phyloP scores from a whole-genome alignment of 2,329 filamentous ascomycete species.

The Parastagonospora nodorum region DNA sequence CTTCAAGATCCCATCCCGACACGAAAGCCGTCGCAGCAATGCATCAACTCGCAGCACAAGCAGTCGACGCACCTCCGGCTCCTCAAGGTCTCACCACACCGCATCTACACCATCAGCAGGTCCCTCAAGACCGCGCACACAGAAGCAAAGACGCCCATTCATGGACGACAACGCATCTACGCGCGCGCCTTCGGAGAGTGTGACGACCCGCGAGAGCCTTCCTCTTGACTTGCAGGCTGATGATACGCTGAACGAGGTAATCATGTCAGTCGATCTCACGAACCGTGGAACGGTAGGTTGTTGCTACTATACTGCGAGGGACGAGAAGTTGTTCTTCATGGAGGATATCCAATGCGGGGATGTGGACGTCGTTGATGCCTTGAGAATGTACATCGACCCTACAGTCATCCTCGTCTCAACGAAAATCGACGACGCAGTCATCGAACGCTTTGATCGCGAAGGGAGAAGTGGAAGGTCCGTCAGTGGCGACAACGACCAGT shows the following conservation, averaged over 20 bases:
- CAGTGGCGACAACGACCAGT: slow-evolving; percentile 49
- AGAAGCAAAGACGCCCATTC: neutral
- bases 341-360: slow-evolving; percentile 74
- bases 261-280: slow-evolving; percentile 80
- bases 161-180: slow-evolving; percentile 1
- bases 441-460: slow-evolving; percentile 53
- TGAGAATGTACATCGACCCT: slow-evolving; percentile 66
- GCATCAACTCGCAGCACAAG: slow-evolving; percentile 1
- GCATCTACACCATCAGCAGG: slow-evolving; percentile 8
- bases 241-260: slow-evolving; percentile 67
- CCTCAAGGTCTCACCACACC: slow-evolving; percentile 13
- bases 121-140: neutral
- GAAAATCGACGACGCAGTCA: slow-evolving; percentile 57
- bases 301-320: slow-evolving; percentile 75
- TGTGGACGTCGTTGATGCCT: slow-evolving; percentile 63
- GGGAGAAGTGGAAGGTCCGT: slow-evolving; percentile 40
- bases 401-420: slow-evolving; percentile 64
- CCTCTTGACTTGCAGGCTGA: slow-evolving; percentile 43
- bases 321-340: slow-evolving; percentile 74
- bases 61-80: slow-evolving; percentile 6
- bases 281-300: slow-evolving; percentile 77
- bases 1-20: slow-evolving; percentile 11
- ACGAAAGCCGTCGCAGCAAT: slow-evolving; percentile 12
- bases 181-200: slow-evolving; percentile 5
- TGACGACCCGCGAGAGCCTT: neutral